Conservation (phyloP, 2,329 filamentous ascomycete species). For the Penicillium expansum region DNA sequence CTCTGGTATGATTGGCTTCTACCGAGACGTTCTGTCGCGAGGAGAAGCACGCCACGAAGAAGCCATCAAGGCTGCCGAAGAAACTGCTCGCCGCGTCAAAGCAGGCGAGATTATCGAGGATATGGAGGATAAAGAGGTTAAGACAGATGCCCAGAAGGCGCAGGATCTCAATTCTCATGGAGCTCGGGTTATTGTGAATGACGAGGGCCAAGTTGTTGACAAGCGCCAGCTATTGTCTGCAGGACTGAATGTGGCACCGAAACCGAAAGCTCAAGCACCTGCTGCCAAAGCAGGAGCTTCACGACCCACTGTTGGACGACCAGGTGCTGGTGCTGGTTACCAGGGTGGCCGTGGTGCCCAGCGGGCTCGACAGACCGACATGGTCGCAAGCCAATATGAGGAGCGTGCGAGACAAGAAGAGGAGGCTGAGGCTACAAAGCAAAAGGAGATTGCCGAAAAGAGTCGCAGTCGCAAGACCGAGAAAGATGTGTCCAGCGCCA, state of each 20-base stretch:
- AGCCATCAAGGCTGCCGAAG: constrained; percentile 54
- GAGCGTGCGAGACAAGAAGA: constrained; percentile 54
- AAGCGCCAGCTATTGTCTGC: constrained; percentile 62
- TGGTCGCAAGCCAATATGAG: constrained; percentile 60
- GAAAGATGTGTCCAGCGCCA: constrained; percentile 58
- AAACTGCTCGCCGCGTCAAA: constrained; percentile 37
- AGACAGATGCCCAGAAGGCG: constrained; percentile 54
- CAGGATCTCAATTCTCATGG: constrained; percentile 52
- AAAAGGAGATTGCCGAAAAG: constrained; percentile 53
- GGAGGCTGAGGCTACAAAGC: constrained; percentile 57
- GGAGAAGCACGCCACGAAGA: constrained; percentile 58
- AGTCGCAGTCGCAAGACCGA: constrained; percentile 59
- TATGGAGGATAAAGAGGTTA: constrained; percentile 33
- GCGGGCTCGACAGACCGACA: constrained; percentile 57
- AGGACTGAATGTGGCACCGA: constrained; percentile 59
- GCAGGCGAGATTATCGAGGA: constrained; percentile 31
- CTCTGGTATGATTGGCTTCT: constrained; percentile 59
- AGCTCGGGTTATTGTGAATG: constrained; percentile 58
- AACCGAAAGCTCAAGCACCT: constrained; percentile 44
- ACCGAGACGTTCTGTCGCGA: constrained; percentile 58
- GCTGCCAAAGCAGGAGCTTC: constrained; percentile 18
- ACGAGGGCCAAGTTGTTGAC: constrained; percentile 63
- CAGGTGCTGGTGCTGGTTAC: constrained; percentile 28
- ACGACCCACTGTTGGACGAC: constrained; percentile 15
- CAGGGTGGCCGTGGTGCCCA: constrained; percentile 44